Conservation (phyloP, 805 yeast species). For the Candida pseudofarinosa region DNA sequence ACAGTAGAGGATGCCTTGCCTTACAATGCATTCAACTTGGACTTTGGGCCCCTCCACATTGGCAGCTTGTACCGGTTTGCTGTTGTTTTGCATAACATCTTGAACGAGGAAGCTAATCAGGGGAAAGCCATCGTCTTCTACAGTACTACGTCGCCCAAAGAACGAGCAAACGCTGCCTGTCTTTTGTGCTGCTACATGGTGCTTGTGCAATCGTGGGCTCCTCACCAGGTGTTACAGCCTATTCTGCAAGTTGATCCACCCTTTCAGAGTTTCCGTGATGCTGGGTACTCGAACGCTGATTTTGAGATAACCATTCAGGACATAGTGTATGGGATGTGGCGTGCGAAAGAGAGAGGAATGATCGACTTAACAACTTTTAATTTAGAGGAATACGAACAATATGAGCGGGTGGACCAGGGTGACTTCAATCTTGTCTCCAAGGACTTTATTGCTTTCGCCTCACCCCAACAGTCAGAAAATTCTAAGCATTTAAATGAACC, state of each 20-base stretch:
- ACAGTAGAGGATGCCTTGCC: constrained; percentile 91
- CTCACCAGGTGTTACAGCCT: constrained; percentile 95
- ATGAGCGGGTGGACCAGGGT: constrained; percentile 95
- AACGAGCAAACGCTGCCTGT: constrained; percentile 92
- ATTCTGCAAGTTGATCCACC: constrained; percentile 90
- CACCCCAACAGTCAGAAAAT: constrained; percentile 67
- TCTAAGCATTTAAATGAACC: constrained; percentile 60
- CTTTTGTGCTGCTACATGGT: constrained; percentile 92
- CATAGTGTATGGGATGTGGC: constrained; percentile 93
- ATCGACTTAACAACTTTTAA: constrained; percentile 83
- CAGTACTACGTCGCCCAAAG: constrained; percentile 75
- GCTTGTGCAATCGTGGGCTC: constrained; percentile 94
- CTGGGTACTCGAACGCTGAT: constrained; percentile 95
- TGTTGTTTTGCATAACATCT: constrained; percentile 84
- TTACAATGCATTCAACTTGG: constrained; percentile 92
- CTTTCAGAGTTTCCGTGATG: constrained; percentile 92
- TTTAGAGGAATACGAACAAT: constrained; percentile 89
- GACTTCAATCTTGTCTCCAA: constrained; percentile 90
- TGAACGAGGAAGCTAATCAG: constrained; percentile 79
- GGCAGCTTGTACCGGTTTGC: constrained; percentile 95
- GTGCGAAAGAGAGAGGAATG: constrained; percentile 90
- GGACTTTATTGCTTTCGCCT: constrained; percentile 95
- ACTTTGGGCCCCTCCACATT: constrained; percentile 93
- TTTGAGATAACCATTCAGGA: constrained; percentile 92
- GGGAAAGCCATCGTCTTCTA: constrained; percentile 89